A percentile compares a stretch with the other conserved stretches of the same genome.
These are phyloP conservation scores for Panellus pusillus DNA, from an alignment of 768 basidiomycete species.

Conservation along the genomic window DNA sequence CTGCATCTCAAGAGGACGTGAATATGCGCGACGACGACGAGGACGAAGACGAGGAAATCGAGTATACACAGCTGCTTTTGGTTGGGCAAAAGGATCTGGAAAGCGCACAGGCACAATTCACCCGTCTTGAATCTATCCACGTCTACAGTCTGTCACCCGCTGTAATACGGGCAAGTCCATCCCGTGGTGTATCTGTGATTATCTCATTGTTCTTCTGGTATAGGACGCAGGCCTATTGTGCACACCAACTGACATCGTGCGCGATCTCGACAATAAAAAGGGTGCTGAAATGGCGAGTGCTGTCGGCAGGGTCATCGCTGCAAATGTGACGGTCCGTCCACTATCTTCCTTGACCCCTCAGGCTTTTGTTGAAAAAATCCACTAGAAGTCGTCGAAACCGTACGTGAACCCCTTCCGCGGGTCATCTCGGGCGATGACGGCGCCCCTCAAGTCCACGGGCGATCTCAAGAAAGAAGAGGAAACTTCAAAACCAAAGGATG, in stretches of 20 bases:
- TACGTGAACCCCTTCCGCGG: not conserved
- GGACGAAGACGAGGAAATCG: slow-evolving; percentile 42
- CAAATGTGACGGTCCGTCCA: slow-evolving; percentile 45
- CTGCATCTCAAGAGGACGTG: slow-evolving; percentile 30
- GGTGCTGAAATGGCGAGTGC: slow-evolving; percentile 39
- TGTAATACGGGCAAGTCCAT: slow-evolving; percentile 50
- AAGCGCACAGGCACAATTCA: slow-evolving; percentile 56
- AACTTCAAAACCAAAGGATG: not conserved
- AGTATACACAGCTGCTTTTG: slow-evolving; percentile 51
- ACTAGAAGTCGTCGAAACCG: not conserved
- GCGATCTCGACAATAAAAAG: slow-evolving; percentile 40
- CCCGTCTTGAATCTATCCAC: slow-evolving; percentile 53
- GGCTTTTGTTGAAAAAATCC: not conserved
- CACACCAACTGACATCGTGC: slow-evolving; percentile 37
- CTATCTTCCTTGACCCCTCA: not conserved
- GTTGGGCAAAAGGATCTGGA: slow-evolving; percentile 67
- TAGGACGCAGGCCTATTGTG: slow-evolving; percentile 51
- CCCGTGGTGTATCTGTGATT: slow-evolving; percentile 4
- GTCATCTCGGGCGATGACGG: no score
- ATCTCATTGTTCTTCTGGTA: not conserved
- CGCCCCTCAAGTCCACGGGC: no score
- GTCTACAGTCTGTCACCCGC: slow-evolving; percentile 75
- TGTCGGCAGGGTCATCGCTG: slow-evolving; percentile 50
- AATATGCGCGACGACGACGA: slow-evolving; percentile 40
- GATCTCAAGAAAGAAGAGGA: no score